These are phyloP conservation scores for Polysphondylium violaceum DNA, from an alignment of 78 protist genomes.

Conservation along the genomic window DNA sequence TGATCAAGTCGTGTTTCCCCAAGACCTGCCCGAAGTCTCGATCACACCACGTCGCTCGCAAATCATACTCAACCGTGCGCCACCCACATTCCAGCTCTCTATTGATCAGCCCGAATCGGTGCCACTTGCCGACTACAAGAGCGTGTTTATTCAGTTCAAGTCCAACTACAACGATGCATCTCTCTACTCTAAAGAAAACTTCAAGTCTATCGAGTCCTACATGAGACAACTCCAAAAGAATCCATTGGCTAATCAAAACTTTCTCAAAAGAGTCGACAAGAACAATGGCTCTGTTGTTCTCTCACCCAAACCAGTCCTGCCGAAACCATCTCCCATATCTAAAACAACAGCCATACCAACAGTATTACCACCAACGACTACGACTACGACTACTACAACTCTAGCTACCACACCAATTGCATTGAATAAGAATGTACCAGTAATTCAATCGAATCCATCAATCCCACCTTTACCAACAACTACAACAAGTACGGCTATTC, in stretches of 20 bases:
- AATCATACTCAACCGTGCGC: background rate
- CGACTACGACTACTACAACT: background rate
- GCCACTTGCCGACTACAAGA: background rate
- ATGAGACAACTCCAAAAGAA: too few relatives aligned
- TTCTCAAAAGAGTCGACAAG: background rate
- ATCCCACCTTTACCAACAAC: background rate
- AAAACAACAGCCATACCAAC: background rate
- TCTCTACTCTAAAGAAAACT: too few relatives aligned
- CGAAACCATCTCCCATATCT: background rate
- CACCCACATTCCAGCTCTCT: constrained; percentile 19
- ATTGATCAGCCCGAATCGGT: constrained; percentile 55
- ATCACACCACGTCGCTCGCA: constrained; percentile 19
- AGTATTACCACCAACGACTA: constrained; percentile 7
- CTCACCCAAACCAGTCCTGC: too few relatives aligned
- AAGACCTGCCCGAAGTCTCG: too few relatives aligned
- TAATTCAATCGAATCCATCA: background rate
- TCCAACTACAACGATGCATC: background rate
- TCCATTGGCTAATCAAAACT: too few relatives aligned
- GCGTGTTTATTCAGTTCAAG: too few relatives aligned
- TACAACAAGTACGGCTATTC: background rate
- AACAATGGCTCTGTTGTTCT: too few relatives aligned
- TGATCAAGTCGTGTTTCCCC: constrained; percentile 21
- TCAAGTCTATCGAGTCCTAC: too few relatives aligned
- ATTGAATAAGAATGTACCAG: background rate
- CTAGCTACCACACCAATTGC: background rate